Base-by-base conservation (phyloP, 139 green algal genomes). In the Edaphochlamys debaryana region DNA sequence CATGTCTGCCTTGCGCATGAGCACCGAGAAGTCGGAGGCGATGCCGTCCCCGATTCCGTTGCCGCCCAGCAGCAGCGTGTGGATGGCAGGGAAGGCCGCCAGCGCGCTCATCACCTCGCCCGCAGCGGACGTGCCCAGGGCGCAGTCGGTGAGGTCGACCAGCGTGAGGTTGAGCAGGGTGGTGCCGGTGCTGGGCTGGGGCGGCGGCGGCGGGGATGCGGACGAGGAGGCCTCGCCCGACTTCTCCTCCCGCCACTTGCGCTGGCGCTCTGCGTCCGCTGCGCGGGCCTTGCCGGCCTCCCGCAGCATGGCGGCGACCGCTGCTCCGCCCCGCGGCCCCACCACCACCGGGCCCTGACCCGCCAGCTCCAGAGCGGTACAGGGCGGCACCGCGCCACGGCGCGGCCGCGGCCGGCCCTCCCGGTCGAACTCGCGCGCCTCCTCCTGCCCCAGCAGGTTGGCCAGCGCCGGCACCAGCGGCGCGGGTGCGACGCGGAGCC, bases 401-500 rank as follows among this genome's bases (percentile, higher is more conserved):
- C 75, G 60, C 13, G 75, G 75, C n/a, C 63, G 42, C 41, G 75
- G 40, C 34, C n/a, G 5, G 22, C 76, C 76, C 5, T 82, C 76
- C 22, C 76, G 62, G 76, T 82, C 76, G 22, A 54, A 82, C 1
- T 82, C 76, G 19, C 76, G 60, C 62, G 62, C 6, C 64, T 82
- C 76, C 60, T 82, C 76, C 63, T 73, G 63, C 34, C 32, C 62
- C 45, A 82, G 34, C 45, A 73, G 63, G 30, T 32, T 29, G 42
- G 38, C 76, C 60, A 82, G 76, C 76, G 73, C n/a, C 34, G 76
- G 60, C 76, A 73, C 63, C 62, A 82, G 76, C 3, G 20, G 56
- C 32, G 67, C 37, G 32, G 76, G 76, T 4, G 76, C 63, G 30
- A 32, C 13, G 42, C 76, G 76, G 32, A 82, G 76, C 76, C 76